Conservation (phyloP, 164 flowering plant genomes). For the Nelumbo lutea region DNA sequence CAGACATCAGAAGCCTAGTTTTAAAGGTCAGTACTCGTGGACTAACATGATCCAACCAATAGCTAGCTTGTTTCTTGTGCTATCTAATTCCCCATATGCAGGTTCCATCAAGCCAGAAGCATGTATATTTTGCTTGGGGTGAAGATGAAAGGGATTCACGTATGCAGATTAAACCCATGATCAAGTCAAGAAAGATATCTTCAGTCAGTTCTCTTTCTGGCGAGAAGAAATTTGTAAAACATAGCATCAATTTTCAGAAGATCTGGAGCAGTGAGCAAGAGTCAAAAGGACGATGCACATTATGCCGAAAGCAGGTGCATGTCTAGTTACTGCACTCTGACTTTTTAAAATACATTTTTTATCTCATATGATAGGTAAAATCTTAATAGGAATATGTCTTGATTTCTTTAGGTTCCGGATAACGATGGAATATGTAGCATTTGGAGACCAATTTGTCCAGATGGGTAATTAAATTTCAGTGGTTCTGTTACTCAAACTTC, state of each 20-base stretch:
- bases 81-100: constrained; percentile 21
- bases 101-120: constrained; percentile 87
- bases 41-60: constrained; percentile 1
- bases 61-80: neutral
- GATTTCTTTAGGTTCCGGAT: constrained; percentile 39
- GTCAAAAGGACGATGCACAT: constrained; percentile 49
- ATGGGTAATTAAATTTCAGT: constrained; percentile 55
- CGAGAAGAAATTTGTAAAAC: constrained; percentile 50
- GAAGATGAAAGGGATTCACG: constrained; percentile 45
- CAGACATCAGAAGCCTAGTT: constrained; percentile 42
- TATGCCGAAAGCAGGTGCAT: constrained; percentile 77
- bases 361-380: neutral
- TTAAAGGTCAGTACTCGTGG: constrained; percentile 47
- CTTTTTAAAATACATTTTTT: neutral
- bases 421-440: constrained; percentile 62
- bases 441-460: constrained; percentile 93
- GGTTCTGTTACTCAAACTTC: too few species aligned
- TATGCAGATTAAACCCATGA: constrained; percentile 35
- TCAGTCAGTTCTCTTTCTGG: constrained; percentile 38
- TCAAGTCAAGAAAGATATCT: constrained; percentile 47
- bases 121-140: constrained; percentile 58
- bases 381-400: constrained; percentile 1
- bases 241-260: constrained; percentile 64
- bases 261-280: constrained; percentile 94
- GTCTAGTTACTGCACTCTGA: neutral